Evolutionary conservation across 495 filamentous ascomycete genomes (phyloP).

Genomic region (Massariosphaeria phaeospora): DNA sequence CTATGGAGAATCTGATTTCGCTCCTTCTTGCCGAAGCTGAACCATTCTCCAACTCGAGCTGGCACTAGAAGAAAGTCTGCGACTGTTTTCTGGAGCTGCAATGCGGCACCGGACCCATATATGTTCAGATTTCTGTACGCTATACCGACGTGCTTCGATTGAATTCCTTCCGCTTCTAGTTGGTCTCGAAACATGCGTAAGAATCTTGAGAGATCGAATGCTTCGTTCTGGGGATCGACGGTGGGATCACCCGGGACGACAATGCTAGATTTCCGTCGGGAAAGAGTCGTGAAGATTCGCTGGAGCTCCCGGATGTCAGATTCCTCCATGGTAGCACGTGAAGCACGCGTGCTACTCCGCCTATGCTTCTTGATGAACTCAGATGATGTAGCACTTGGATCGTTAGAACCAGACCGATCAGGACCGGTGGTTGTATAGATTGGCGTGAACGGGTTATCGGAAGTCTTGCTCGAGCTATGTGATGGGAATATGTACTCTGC

Average conservation of each 20-base stretch:
- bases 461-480: neutral
- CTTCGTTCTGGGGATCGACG: conserved; percentile 6
- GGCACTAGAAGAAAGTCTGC: neutral
- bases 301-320: conserved; percentile 4
- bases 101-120: conserved; percentile 6
- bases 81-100: conserved; percentile 15
- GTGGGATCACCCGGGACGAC: conserved; percentile 3
- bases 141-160: conserved; percentile 4
- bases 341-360: neutral
- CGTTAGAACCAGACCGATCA: neutral
- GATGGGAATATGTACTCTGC: neutral
- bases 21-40: conserved; percentile 20
- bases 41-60: neutral
- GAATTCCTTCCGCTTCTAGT: conserved; percentile 8
- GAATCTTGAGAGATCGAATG: conserved; percentile 12
- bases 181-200: conserved; percentile 4
- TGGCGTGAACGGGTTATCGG: neutral
- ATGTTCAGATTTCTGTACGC: conserved; percentile 19
- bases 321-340: conserved; percentile 1
- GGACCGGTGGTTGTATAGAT: neutral
- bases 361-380: neutral
- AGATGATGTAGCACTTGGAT: neutral
- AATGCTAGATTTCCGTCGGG: neutral
- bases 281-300: neutral
- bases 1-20: conserved; percentile 15